Conservation (phyloP, 129 eudicot species). For the Tagetes patula region DNA sequence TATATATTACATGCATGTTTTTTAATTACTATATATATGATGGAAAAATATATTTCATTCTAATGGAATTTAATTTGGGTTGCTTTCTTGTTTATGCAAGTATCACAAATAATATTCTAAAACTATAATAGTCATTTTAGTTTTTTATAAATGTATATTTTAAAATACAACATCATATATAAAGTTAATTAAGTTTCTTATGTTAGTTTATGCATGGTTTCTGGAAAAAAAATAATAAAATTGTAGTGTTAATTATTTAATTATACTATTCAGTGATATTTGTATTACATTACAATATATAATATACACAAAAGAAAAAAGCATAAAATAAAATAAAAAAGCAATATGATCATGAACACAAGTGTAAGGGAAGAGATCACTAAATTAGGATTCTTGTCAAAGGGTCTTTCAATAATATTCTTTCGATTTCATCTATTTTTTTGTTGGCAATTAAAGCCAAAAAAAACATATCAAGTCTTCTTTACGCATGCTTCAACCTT, state of each 20-base stretch:
- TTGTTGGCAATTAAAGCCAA: slow-evolving; percentile 38
- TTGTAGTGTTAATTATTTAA: too few species aligned
- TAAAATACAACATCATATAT: neutral
- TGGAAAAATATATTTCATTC: slow-evolving; percentile 1
- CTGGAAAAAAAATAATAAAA: too few species aligned
- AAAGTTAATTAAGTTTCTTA: neutral
- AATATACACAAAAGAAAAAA: slow-evolving; percentile 22
- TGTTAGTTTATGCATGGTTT: neutral
- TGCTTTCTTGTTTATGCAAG: slow-evolving; percentile 41
- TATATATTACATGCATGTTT: slow-evolving; percentile 21
- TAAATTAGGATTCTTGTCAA: slow-evolving; percentile 40
- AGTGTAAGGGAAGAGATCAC: slow-evolving; percentile 29
- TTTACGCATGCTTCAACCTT: slow-evolving; percentile 42
- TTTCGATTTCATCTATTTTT: slow-evolving; percentile 33
- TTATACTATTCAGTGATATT: too few species aligned
- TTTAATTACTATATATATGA: neutral
- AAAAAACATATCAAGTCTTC: slow-evolving; percentile 34
- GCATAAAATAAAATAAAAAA: neutral
- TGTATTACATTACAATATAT: too few species aligned
- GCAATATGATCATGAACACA: slow-evolving; percentile 32
- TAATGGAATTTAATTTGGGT: slow-evolving; percentile 22
- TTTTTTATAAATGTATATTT: neutral
- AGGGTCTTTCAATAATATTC: slow-evolving; percentile 39
- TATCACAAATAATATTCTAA: slow-evolving; percentile 33
- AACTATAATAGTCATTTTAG: neutral